phyloP scores from a whole-genome alignment of 345 rosid species.

The Syzygium jambos region DNA sequence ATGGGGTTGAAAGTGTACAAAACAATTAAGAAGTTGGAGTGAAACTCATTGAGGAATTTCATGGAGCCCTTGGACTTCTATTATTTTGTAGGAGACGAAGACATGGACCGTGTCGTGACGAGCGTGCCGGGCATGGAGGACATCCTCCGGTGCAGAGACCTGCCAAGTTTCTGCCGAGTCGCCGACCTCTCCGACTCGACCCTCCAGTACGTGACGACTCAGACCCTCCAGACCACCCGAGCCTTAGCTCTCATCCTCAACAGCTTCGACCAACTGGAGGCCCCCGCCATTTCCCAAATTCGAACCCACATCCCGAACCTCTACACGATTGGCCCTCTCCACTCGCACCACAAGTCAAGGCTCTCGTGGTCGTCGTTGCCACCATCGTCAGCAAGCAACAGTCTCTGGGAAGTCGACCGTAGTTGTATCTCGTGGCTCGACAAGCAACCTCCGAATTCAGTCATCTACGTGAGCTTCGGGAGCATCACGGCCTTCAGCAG shows the following conservation, averaged over 20 bases:
- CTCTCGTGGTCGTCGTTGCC: not conserved
- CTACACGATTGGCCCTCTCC: slow-evolving; percentile 53
- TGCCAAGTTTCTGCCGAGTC: slow-evolving; percentile 33
- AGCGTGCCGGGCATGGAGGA: slow-evolving; percentile 36
- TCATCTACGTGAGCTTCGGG: slow-evolving; percentile 43
- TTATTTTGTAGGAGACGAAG: slow-evolving; percentile 21
- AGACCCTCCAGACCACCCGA: slow-evolving; percentile 14
- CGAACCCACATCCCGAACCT: slow-evolving; percentile 22
- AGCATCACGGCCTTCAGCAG: slow-evolving; percentile 6
- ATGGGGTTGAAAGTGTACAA: not conserved
- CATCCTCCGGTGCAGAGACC: slow-evolving; percentile 37
- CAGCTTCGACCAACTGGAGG: slow-evolving; percentile 60
- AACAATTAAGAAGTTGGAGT: not conserved
- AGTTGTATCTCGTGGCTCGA: slow-evolving; percentile 39
- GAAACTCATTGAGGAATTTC: not conserved
- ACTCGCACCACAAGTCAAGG: slow-evolving; percentile 23
- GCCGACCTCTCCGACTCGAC: slow-evolving; percentile 4
- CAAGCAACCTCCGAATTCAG: slow-evolving; percentile 19
- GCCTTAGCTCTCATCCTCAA: slow-evolving; percentile 52
- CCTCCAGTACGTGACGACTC: slow-evolving; percentile 3
- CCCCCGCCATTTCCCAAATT: slow-evolving; percentile 31
- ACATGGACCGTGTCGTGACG: slow-evolving; percentile 30
- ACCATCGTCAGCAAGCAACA: not conserved
- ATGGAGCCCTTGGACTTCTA: not conserved
- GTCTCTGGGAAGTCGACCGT: slow-evolving; percentile 27